phyloP scores from a whole-genome alignment of 192 early-diverging fungal species.

The Coemansia sp. region DNA sequence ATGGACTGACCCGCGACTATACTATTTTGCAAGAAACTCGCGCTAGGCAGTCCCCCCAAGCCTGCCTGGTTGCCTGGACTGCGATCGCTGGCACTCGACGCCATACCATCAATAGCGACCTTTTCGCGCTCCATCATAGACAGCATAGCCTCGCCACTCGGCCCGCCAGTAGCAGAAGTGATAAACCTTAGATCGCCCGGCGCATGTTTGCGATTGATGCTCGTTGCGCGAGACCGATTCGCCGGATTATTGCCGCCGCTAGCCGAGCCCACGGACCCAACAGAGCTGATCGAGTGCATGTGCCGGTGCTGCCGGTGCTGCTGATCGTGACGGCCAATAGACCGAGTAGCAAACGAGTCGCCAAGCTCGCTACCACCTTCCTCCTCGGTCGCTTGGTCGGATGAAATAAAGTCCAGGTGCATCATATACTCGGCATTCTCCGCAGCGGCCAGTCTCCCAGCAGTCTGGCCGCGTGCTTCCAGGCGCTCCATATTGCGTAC shows the following conservation, averaged over 20 bases:
- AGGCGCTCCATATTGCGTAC: constrained; percentile 31
- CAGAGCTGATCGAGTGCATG: constrained; percentile 27
- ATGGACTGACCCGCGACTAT: constrained; percentile 4
- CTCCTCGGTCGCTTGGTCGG: background rate
- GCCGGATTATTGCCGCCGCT: constrained; percentile 11
- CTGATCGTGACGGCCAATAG: background rate
- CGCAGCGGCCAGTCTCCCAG: constrained; percentile 18
- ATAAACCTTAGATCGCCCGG: constrained; percentile 47
- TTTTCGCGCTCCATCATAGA: constrained; percentile 32
- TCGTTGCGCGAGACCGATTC: constrained; percentile 42
- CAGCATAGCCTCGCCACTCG: constrained; percentile 34
- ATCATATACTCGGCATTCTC: constrained; percentile 19
- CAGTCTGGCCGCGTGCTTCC: constrained; percentile 11
- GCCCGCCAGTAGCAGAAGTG: constrained; percentile 7
- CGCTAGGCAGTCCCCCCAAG: background rate
- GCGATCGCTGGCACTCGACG: constrained; percentile 13
- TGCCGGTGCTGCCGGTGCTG: constrained; percentile 1
- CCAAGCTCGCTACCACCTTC: background rate
- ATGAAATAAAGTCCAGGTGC: constrained; percentile 10
- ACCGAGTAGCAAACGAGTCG: background rate
- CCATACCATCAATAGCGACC: background rate
- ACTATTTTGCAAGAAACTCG: background rate
- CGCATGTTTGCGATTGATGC: constrained; percentile 34
- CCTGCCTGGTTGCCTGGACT: constrained; percentile 11
- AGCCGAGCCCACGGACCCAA: constrained; percentile 24